phyloP scores from a whole-genome alignment of 2,329 filamentous ascomycete genomes.

The Corinectria fuckeliana region DNA sequence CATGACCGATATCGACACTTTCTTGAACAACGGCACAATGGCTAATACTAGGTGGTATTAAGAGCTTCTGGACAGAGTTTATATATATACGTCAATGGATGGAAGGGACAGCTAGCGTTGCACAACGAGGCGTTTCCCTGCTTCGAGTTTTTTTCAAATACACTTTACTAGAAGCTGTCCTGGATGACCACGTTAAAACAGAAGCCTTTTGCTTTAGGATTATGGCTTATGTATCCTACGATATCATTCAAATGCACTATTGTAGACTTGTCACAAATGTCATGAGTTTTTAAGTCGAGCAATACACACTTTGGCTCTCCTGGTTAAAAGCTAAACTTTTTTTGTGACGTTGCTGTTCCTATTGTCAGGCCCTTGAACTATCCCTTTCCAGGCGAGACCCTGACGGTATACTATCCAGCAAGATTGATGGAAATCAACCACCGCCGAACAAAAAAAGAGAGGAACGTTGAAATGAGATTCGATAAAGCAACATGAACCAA shows the following conservation, averaged over 20 bases:
- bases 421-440: neutral
- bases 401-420: neutral
- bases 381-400: neutral
- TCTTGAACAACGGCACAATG: conserved; percentile 53
- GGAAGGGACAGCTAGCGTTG: conserved; percentile 9
- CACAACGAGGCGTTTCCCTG: conserved; percentile 22
- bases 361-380: neutral
- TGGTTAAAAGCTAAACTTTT: neutral
- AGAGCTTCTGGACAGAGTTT: neutral
- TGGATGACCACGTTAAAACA: neutral
- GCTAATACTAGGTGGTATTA: conserved; percentile 44
- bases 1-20: conserved; percentile 66
- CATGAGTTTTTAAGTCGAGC: neutral
- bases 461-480: neutral
- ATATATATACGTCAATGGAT: conserved; percentile 13
- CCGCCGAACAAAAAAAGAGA: neutral
- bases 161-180: conserved; percentile 28
- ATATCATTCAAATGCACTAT: too few species aligned
- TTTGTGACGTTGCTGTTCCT: neutral
- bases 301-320: neutral
- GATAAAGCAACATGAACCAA: neutral
- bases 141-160: conserved; percentile 10
- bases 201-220: neutral
- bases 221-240: neutral
- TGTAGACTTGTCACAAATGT: neutral